A percentile compares a stretch with the other conserved stretches of the same genome.
These are phyloP conservation scores for Cephaloascus albidus DNA, from an alignment of 805 yeast genomes.

Conservation along the genomic window DNA sequence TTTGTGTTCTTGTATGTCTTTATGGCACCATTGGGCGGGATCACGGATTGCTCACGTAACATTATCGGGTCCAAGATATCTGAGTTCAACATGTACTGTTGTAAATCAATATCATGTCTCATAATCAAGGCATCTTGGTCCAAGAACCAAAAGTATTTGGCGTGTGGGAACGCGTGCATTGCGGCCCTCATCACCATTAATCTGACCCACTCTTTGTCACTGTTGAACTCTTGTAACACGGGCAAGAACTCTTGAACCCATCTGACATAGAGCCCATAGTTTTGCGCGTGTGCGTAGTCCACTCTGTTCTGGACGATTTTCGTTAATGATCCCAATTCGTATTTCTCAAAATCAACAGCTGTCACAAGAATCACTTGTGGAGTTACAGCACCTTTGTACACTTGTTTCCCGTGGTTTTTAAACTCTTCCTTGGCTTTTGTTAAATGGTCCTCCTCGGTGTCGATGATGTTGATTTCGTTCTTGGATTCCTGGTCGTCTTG, in stretches of 20 bases:
- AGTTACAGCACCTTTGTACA: slow-evolving; percentile 24
- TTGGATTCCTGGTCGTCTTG: slow-evolving; percentile 31
- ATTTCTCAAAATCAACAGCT: slow-evolving; percentile 65
- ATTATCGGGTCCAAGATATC: slow-evolving; percentile 55
- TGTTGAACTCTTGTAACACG: slow-evolving; percentile 33
- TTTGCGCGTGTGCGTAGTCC: slow-evolving; percentile 76
- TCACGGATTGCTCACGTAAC: slow-evolving; percentile 62
- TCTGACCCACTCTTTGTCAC: slow-evolving; percentile 53
- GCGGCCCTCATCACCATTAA: slow-evolving; percentile 69
- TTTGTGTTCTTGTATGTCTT: slow-evolving; percentile 56
- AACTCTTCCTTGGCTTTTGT: slow-evolving; percentile 46
- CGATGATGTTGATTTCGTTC: slow-evolving; percentile 16
- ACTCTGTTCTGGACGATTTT: slow-evolving; percentile 77
- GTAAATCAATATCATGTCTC: slow-evolving; percentile 55
- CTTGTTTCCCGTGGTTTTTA: slow-evolving; percentile 56
- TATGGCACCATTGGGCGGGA: slow-evolving; percentile 58
- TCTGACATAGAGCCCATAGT: slow-evolving; percentile 76
- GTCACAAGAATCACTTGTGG: slow-evolving; percentile 75
- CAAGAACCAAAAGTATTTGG: slow-evolving; percentile 86
- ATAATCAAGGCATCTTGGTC: slow-evolving; percentile 73
- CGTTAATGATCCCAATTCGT: slow-evolving; percentile 49
- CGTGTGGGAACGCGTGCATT: slow-evolving; percentile 85
- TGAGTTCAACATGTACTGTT: slow-evolving; percentile 49
- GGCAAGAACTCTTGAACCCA: slow-evolving; percentile 82
- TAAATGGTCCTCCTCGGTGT: slow-evolving; percentile 36